A percentile compares a stretch with the other conserved stretches of the same genome.
Evolutionary conservation across 2,329 filamentous ascomycete genomes (phyloP).

Genomic region (Fusarium sublunatum): DNA sequence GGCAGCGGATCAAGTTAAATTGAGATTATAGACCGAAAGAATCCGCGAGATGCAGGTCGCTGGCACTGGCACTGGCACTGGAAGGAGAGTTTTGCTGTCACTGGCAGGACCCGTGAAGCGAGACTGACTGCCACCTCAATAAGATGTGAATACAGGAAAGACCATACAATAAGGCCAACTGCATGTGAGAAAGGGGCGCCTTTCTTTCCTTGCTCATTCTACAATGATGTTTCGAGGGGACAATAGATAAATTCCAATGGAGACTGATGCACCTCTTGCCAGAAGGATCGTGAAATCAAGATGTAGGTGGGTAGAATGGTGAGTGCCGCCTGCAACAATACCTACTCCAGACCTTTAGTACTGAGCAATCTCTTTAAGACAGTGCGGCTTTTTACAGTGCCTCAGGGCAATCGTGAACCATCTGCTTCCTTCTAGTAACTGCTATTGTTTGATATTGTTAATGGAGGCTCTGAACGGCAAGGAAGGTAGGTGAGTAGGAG

Average conservation of each 20-base stretch:
- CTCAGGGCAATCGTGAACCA: not conserved
- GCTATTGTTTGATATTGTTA: not conserved
- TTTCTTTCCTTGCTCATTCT: not conserved
- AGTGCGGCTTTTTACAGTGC: no score
- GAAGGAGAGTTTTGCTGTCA: conserved; percentile 2
- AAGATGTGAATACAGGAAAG: not conserved
- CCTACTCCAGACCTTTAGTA: no score
- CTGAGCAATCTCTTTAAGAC: not conserved
- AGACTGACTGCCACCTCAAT: conserved; percentile 1
- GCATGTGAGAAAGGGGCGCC: not conserved
- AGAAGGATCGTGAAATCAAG: not conserved
- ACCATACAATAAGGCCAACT: not conserved
- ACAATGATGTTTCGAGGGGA: not conserved
- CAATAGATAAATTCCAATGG: not conserved
- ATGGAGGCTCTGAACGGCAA: not conserved
- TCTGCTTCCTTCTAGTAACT: not conserved
- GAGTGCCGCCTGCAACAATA: not conserved
- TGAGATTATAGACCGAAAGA: not conserved
- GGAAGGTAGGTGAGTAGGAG: not conserved
- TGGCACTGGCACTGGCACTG: conserved; percentile 13
- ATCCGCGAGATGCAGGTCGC: not conserved
- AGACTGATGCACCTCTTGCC: not conserved
- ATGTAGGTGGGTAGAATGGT: not conserved
- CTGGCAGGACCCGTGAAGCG: conserved; percentile 17
- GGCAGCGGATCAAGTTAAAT: not conserved